Percentiles rank a stretch among this genome's conserved stretches.
These are phyloP conservation scores for Coprinopsis sp. DNA, from an alignment of 768 basidiomycete species.

Conservation along the genomic window DNA sequence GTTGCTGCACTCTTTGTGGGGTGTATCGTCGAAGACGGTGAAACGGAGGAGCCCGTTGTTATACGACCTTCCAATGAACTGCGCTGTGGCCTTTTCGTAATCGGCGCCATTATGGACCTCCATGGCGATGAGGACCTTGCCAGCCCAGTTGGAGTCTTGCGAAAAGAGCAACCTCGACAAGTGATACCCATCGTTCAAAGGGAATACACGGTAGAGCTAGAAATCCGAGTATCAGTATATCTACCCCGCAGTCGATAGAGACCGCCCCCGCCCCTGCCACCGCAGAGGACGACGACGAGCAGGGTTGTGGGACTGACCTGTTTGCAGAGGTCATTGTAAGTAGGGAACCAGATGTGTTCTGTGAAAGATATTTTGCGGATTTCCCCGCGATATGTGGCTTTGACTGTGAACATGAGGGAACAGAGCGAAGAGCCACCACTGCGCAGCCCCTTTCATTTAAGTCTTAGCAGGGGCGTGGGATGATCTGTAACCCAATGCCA, in stretches of 20 bases:
- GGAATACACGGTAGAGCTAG: constrained; percentile 70
- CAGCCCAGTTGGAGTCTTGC: constrained; percentile 47
- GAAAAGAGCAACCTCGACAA: constrained; percentile 69
- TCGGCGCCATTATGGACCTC: constrained; percentile 58
- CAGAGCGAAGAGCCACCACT: constrained; percentile 16
- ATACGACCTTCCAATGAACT: constrained; percentile 50
- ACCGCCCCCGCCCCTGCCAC: no score
- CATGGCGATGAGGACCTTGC: constrained; percentile 56
- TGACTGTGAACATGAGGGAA: constrained; percentile 64
- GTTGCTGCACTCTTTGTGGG: constrained; percentile 29
- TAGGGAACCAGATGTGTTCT: constrained; percentile 50
- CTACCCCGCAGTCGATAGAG: no score
- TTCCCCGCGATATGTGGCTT: constrained; percentile 70
- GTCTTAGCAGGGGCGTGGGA: neutral
- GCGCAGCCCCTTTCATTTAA: neutral
- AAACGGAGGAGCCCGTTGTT: constrained; percentile 59
- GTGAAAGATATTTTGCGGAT: constrained; percentile 63
- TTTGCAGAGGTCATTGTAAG: constrained; percentile 53
- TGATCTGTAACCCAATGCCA: no score
- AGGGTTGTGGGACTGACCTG: constrained; percentile 45
- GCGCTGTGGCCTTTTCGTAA: constrained; percentile 46
- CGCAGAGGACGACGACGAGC: neutral
- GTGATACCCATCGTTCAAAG: constrained; percentile 53
- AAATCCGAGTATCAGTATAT: constrained; percentile 20
- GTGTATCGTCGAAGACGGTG: constrained; percentile 49